A percentile compares a stretch with the other conserved stretches of the same genome.
Evolutionary conservation across 2,329 filamentous ascomycete genomes (phyloP).

Genomic region (Pseudogymnoascus sp.): DNA sequence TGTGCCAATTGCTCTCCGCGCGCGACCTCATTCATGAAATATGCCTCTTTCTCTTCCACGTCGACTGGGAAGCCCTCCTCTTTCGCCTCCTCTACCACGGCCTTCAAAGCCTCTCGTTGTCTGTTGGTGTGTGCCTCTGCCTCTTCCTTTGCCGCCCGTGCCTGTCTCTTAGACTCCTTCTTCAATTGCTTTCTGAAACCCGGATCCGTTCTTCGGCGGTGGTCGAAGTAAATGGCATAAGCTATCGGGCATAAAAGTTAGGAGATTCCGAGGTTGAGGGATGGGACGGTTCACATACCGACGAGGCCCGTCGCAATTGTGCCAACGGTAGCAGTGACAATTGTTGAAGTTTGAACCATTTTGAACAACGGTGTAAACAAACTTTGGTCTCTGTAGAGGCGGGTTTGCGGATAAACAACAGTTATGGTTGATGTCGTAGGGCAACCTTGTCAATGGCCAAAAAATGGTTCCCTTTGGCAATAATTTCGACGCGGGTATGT

Average conservation of each 20-base stretch:
- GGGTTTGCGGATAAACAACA: slow-evolving; percentile 1
- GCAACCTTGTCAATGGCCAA: slow-evolving; percentile 1
- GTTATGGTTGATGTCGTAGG: slow-evolving; percentile 11
- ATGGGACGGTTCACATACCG: slow-evolving; percentile 38
- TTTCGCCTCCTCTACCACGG: slow-evolving; percentile 71
- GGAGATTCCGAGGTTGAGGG: slow-evolving; percentile 2
- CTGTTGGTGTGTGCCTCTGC: slow-evolving; percentile 56
- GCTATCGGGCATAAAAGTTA: slow-evolving; percentile 33
- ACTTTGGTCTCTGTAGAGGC: not conserved
- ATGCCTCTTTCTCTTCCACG: slow-evolving; percentile 87
- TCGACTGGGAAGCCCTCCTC: slow-evolving; percentile 86
- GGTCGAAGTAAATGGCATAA: slow-evolving; percentile 63
- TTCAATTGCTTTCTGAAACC: slow-evolving; percentile 62
- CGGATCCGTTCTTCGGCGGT: slow-evolving; percentile 54
- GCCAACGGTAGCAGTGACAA: slow-evolving; percentile 55
- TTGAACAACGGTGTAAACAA: slow-evolving; percentile 17
- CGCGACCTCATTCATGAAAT: slow-evolving; percentile 94
- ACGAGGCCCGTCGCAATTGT: slow-evolving; percentile 52
- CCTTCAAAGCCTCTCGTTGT: slow-evolving; percentile 68
- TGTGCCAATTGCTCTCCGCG: slow-evolving; percentile 75
- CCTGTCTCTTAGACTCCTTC: slow-evolving; percentile 67
- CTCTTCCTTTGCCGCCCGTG: slow-evolving; percentile 64
- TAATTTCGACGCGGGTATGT: slow-evolving; percentile 5
- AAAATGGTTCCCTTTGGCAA: slow-evolving; percentile 4
- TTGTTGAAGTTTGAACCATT: slow-evolving; percentile 44